Evolutionary conservation across 2,329 filamentous ascomycete species (phyloP), one percentile per base, ranked within the genome.

Genomic region (Metarhizium album): DNA sequence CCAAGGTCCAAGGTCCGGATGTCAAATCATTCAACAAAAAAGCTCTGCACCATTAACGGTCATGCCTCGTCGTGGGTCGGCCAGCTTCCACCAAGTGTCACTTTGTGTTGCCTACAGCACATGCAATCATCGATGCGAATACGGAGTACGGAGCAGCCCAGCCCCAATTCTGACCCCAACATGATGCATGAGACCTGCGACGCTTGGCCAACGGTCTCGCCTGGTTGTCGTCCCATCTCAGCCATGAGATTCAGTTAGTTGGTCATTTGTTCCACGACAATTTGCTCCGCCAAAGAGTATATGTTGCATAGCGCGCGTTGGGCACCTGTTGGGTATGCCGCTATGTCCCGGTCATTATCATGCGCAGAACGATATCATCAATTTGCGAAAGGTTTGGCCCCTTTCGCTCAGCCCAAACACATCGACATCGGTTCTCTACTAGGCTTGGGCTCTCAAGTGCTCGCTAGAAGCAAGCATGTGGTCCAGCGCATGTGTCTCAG

Each of bases 311-410:
- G 43, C 31, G 42, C 29, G 47, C 46, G 47, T 52, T 33, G 50
- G 50, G 50, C 47, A 52, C 46, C 51, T n/a, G 47, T 52, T 49
- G 47, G 51, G 51, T 52, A 42, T 31, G 31, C 16, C 22, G 27
- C 29, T 11, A 29, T 33, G 27, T 46, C n/a, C 27, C 23, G 13
- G 20, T n/a, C 42, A 29, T 22, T 9, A 29, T 6, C 27, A 29
- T 9, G 7, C 14, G 33, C 33, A 13, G 33, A n/a, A 35, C 33
- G 37, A 18, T 40, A 5, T 18, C n/a, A 14, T 5, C 9, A 43
- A 14, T 20, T 13, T n/a, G 22, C 40, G 16, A 27, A 43, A 43
- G 14, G 40, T 24, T n/a, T 23, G 9, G 40, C 16, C 20, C 24
- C 7, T 23, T 43, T 23, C 14, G 16, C 13, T 24, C 40, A 24